Conservation (phyloP, 257 asterid genomes). For the Przewalskia tangutica region DNA sequence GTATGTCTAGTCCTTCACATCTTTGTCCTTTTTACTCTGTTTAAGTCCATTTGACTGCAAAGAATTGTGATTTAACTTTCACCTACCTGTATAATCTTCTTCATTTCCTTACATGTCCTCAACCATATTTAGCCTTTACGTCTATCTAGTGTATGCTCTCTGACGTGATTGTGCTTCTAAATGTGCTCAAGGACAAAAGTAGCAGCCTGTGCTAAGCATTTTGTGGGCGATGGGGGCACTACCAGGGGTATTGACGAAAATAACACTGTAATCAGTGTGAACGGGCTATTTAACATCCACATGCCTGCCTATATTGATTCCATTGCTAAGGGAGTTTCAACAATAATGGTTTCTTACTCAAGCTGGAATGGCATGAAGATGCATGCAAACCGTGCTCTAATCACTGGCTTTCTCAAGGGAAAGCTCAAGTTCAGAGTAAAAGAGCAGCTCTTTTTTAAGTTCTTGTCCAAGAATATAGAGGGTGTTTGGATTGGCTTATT, state of each 20-base stretch:
- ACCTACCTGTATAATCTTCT: not conserved
- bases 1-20: not conserved
- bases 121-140: not conserved
- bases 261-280: constrained; percentile 19
- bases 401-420: constrained; percentile 25
- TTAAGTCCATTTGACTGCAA: not conserved
- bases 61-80: not conserved
- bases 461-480: too few species aligned
- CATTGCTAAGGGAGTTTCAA: constrained; percentile 24
- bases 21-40: not conserved
- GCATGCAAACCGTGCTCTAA: constrained; percentile 25
- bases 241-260: constrained; percentile 24
- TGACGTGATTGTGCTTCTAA: not conserved
- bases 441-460: not conserved
- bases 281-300: constrained; percentile 21
- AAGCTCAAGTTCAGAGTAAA: constrained; percentile 24
- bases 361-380: constrained; percentile 30
- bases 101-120: not conserved
- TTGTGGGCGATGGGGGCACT: constrained; percentile 36
- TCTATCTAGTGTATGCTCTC: not conserved
- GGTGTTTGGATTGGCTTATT: too few species aligned
- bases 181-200: constrained; percentile 18
- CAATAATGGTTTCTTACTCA: constrained; percentile 29
- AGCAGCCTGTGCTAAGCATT: constrained; percentile 34
- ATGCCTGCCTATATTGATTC: constrained; percentile 30